Conservation (phyloP, 257 asterid genomes). For the Ocimum tenuiflorum region DNA sequence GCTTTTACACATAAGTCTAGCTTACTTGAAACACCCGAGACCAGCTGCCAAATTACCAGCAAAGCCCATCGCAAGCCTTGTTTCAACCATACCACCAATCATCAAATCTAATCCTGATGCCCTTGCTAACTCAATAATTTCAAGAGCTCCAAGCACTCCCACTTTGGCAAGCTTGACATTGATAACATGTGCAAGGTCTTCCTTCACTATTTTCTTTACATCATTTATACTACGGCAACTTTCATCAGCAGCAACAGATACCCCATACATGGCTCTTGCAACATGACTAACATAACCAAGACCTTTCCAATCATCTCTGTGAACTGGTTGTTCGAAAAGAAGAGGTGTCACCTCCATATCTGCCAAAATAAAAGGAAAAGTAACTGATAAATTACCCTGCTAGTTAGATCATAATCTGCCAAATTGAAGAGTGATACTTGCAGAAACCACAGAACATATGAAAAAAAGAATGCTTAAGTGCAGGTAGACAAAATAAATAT, state of each 20-base stretch:
- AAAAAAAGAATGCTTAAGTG: too few relatives aligned
- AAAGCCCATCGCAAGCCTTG: slow-evolving; percentile 89
- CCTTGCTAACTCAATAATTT: slow-evolving; percentile 61
- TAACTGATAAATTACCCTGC: too few relatives aligned
- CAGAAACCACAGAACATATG: neutral
- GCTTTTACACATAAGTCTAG: neutral
- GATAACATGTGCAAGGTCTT: slow-evolving; percentile 66
- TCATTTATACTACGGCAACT: slow-evolving; percentile 73
- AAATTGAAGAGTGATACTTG: neutral
- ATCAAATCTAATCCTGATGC: slow-evolving; percentile 60
- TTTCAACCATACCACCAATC: slow-evolving; percentile 98
- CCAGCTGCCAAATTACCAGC: slow-evolving; percentile 95
- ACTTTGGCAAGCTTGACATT: slow-evolving; percentile 87
- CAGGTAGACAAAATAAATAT: neutral
- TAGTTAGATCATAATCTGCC: too few relatives aligned
- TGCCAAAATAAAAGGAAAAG: slow-evolving; percentile 22
- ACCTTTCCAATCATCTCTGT: slow-evolving; percentile 84
- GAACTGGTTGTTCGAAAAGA: slow-evolving; percentile 90
- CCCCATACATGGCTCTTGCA: slow-evolving; percentile 61
- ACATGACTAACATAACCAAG: slow-evolving; percentile 57
- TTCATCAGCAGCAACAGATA: slow-evolving; percentile 88
- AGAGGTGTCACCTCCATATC: slow-evolving; percentile 75
- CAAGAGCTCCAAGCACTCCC: slow-evolving; percentile 78
- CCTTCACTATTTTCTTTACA: slow-evolving; percentile 59
- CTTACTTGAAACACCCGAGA: slow-evolving; percentile 88